Conservation (phyloP, 768 basidiomycete genomes). For the Kwoniella sp. region DNA sequence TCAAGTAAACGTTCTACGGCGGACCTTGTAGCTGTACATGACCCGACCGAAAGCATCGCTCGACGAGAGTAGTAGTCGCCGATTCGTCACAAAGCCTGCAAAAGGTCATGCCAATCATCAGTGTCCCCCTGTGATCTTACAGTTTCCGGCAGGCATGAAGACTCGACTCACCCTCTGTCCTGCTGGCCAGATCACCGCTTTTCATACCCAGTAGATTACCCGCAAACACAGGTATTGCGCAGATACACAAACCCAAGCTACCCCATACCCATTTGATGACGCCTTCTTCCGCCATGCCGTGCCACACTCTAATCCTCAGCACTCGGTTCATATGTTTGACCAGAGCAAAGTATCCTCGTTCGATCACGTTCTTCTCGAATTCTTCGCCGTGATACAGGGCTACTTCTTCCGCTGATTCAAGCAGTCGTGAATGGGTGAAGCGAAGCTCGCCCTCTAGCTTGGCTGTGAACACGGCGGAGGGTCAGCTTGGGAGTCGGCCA, state of each 20-base stretch:
- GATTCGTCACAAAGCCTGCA: slow-evolving; percentile 95
- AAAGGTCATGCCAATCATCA: no score
- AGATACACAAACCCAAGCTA: slow-evolving; percentile 84
- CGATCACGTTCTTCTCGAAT: slow-evolving; percentile 86
- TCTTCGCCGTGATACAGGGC: slow-evolving; percentile 86
- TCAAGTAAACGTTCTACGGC: slow-evolving; percentile 1
- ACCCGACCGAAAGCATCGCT: slow-evolving; percentile 88
- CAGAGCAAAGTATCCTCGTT: slow-evolving; percentile 80
- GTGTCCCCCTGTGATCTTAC: not conserved
- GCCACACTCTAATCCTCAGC: slow-evolving; percentile 79
- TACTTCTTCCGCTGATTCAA: slow-evolving; percentile 68
- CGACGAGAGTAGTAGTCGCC: slow-evolving; percentile 81
- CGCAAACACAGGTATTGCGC: slow-evolving; percentile 92
- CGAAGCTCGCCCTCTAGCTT: slow-evolving; percentile 85
- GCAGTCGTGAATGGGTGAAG: slow-evolving; percentile 86
- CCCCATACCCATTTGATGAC: slow-evolving; percentile 96
- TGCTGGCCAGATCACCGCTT: slow-evolving; percentile 71
- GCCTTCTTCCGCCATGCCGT: slow-evolving; percentile 88
- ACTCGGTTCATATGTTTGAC: slow-evolving; percentile 84
- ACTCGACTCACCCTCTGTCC: slow-evolving; percentile 76
- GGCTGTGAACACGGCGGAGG: slow-evolving; percentile 56
- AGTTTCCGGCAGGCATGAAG: no score
- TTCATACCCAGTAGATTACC: slow-evolving; percentile 70
- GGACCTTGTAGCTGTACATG: slow-evolving; percentile 90
- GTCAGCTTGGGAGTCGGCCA: not conserved